phyloP scores from a whole-genome alignment of 1,284 basidiomycete species.

The Cryptococcus sp. region DNA sequence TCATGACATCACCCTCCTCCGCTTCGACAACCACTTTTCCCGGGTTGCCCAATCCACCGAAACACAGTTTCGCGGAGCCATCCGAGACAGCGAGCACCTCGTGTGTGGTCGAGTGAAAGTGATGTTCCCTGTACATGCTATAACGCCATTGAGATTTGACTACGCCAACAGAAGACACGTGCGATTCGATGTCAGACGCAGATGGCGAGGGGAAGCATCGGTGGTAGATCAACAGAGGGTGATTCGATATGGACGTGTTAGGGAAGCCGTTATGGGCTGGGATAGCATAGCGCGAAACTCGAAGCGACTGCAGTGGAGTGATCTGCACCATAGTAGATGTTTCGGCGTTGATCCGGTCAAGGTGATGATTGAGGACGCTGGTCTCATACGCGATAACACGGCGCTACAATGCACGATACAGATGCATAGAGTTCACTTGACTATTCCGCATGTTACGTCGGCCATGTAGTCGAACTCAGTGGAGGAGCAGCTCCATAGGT shows the following conservation, averaged over 20 bases:
- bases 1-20: conserved; percentile 53
- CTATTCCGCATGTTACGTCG: no score
- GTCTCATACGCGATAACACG: no score
- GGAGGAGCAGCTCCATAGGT: no score
- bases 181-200: conserved; percentile 27
- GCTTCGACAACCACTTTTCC: conserved; percentile 46
- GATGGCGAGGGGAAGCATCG: conserved; percentile 25
- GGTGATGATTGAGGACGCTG: no score
- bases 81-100: conserved; percentile 52
- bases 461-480: no score
- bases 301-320: conserved; percentile 23
- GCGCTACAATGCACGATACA: no score
- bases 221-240: conserved; percentile 40
- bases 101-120: conserved; percentile 57
- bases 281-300: conserved; percentile 24
- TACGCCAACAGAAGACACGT: conserved; percentile 49
- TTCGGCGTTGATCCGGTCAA: no score
- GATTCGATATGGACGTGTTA: conserved; percentile 30
- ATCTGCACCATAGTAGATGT: conserved; percentile 7
- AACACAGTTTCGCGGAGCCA: conserved; percentile 52
- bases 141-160: conserved; percentile 55
- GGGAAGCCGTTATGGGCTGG: conserved; percentile 28
- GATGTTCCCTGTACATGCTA: conserved; percentile 55
- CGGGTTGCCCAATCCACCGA: conserved; percentile 54
- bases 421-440: no score